These are phyloP conservation scores for Sarcomyxa edulis DNA, from an alignment of 768 basidiomycete genomes.

Conservation along the genomic window DNA sequence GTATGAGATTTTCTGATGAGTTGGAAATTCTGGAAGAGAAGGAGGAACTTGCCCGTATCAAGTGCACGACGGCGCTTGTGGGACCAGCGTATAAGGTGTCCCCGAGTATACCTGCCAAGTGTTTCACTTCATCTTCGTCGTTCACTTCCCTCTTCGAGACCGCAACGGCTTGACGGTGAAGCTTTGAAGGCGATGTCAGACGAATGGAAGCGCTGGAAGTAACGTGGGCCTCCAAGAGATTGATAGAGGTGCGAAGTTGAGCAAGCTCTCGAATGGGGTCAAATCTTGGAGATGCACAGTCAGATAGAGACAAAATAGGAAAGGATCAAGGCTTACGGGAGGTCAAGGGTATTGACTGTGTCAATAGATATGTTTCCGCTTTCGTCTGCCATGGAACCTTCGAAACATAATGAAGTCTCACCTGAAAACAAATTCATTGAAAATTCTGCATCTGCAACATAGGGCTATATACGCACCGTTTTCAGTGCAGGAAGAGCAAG, in stretches of 20 bases:
- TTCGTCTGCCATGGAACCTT: slow-evolving; percentile 64
- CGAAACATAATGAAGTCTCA: slow-evolving; percentile 75
- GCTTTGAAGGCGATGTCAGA: slow-evolving; percentile 30
- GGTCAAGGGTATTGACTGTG: slow-evolving; percentile 38
- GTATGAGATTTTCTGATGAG: slow-evolving; percentile 38
- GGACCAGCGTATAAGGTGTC: slow-evolving; percentile 73
- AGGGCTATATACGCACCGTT: slow-evolving; percentile 46
- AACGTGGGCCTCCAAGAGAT: slow-evolving; percentile 57
- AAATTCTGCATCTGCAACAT: slow-evolving; percentile 11
- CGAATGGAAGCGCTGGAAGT: too few species aligned
- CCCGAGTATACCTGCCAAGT: slow-evolving; percentile 57
- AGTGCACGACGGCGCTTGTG: slow-evolving; percentile 70
- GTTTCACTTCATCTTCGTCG: slow-evolving; percentile 56
- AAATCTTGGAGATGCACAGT: slow-evolving; percentile 24
- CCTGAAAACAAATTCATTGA: slow-evolving; percentile 36
- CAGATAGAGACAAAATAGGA: not conserved
- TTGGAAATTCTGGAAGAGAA: slow-evolving; percentile 14
- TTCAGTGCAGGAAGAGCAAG: slow-evolving; percentile 83
- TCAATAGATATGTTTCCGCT: slow-evolving; percentile 50
- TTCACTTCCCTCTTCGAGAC: slow-evolving; percentile 51
- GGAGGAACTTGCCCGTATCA: slow-evolving; percentile 34
- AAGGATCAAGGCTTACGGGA: slow-evolving; percentile 8
- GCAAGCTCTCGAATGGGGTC: slow-evolving; percentile 64
- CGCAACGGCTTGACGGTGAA: slow-evolving; percentile 27
- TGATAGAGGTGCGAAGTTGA: slow-evolving; percentile 60